Conservation (phyloP, 805 yeast species). For the Sugiyamaella lignohabitans region DNA sequence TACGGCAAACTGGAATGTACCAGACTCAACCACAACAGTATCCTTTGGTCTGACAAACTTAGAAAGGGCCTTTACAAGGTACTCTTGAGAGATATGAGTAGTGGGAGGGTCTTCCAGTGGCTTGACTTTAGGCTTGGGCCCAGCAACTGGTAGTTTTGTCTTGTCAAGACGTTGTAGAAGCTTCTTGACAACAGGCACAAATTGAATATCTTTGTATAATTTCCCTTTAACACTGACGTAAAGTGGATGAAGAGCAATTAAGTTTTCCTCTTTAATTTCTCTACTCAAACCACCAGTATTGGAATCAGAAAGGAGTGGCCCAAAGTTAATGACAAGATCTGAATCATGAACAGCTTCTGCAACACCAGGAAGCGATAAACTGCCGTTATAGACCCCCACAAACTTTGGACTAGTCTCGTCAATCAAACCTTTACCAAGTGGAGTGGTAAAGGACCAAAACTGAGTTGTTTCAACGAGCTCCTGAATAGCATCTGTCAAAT, state of each 20-base stretch:
- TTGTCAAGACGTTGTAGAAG: constrained; percentile 36
- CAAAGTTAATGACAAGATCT: constrained; percentile 67
- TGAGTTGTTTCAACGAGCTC: constrained; percentile 43
- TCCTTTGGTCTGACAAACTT: constrained; percentile 54
- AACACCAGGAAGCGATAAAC: constrained; percentile 44
- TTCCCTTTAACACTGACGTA: constrained; percentile 44
- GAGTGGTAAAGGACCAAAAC: constrained; percentile 53
- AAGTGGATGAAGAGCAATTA: constrained; percentile 48
- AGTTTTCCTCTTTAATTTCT: constrained; percentile 37
- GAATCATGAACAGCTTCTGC: constrained; percentile 44
- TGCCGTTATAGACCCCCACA: constrained; percentile 70
- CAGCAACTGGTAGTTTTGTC: constrained; percentile 19
- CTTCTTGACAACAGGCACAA: constrained; percentile 45
- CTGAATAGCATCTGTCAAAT: constrained; percentile 40
- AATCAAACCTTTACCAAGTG: constrained; percentile 64
- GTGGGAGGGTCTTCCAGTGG: constrained; percentile 24
- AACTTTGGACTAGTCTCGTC: constrained; percentile 63
- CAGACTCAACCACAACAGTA: constrained; percentile 72
- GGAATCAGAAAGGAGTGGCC: constrained; percentile 60
- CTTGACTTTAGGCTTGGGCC: constrained; percentile 26
- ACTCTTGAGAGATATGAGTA: constrained; percentile 35
- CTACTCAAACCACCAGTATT: constrained; percentile 62
- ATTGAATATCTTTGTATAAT: constrained; percentile 38
- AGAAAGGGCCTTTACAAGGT: constrained; percentile 38
- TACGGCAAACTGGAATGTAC: constrained; percentile 73